A percentile compares a stretch with the other conserved stretches of the same genome.
phyloP scores from a whole-genome alignment of 805 yeast genomes.

The Teunomyces atbi region DNA sequence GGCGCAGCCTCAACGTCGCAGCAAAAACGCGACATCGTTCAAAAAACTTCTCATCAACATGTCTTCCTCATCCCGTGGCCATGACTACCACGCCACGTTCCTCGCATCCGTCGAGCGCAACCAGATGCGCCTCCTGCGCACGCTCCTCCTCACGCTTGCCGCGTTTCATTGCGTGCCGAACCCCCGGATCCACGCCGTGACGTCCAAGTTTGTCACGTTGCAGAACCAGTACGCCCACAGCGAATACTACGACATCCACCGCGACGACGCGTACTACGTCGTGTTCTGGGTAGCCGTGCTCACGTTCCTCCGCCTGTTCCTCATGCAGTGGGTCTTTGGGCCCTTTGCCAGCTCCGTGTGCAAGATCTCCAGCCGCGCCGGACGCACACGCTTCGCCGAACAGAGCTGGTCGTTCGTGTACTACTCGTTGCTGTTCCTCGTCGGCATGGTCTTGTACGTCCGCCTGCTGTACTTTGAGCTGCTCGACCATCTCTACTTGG shows the following conservation, averaged over 20 bases:
- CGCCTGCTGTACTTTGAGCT: conserved; percentile 59
- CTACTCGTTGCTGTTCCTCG: conserved; percentile 51
- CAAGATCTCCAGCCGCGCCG: conserved; percentile 48
- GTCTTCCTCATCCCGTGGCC: too few species aligned
- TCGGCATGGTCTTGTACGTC: conserved; percentile 58
- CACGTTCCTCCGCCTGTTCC: conserved; percentile 56
- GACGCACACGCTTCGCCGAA: conserved; percentile 72
- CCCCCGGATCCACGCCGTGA: conserved; percentile 16
- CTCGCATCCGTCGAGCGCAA: conserved; percentile 33
- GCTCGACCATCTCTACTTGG: conserved; percentile 55
- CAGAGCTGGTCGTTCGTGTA: conserved; percentile 78
- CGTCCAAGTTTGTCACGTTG: conserved; percentile 37
- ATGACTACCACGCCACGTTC: conserved; percentile 19
- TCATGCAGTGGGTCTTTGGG: conserved; percentile 55
- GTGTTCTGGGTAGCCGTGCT: conserved; percentile 53
- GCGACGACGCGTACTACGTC: conserved; percentile 54
- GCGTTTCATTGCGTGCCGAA: conserved; percentile 23
- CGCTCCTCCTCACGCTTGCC: conserved; percentile 25
- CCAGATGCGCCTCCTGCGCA: conserved; percentile 33
- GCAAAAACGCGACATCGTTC: too few species aligned
- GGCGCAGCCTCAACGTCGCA: too few species aligned
- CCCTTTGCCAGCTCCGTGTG: conserved; percentile 50
- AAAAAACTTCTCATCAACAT: too few species aligned
- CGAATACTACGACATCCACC: conserved; percentile 50
- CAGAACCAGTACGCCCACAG: conserved; percentile 23